These are phyloP conservation scores for Hymenoscyphus fraxineus DNA, from an alignment of 2,329 filamentous ascomycete genomes.

Conservation along the genomic window DNA sequence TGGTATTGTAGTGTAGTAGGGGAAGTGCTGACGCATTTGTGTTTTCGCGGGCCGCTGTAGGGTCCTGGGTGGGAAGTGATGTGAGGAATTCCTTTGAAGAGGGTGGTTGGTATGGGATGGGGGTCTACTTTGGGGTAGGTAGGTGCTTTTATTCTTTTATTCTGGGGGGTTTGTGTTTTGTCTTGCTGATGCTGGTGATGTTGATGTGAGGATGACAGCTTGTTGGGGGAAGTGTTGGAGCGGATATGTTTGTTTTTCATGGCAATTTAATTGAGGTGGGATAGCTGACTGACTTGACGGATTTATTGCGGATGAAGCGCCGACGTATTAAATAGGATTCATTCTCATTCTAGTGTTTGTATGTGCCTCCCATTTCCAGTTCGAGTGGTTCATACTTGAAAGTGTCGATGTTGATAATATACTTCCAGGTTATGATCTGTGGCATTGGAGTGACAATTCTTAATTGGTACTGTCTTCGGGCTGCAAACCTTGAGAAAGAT, in stretches of 20 bases:
- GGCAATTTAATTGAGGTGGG: not conserved
- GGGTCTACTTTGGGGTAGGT: conserved; percentile 32
- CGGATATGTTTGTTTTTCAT: not conserved
- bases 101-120: conserved; percentile 31
- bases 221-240: not conserved
- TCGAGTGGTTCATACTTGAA: not conserved
- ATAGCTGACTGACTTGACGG: not conserved
- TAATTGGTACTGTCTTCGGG: conserved; percentile 16
- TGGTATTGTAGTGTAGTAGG: too few species aligned
- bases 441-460: conserved; percentile 14
- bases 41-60: conserved; percentile 14
- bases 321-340: not conserved
- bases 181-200: too few species aligned
- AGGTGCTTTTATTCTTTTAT: not conserved
- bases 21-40: conserved; percentile 29
- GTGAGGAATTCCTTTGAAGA: conserved; percentile 27
- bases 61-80: conserved; percentile 51
- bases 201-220: not conserved
- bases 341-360: not conserved
- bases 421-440: conserved; percentile 24
- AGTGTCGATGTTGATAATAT: not conserved
- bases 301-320: not conserved
- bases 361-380: not conserved
- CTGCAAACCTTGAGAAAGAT: conserved; percentile 19
- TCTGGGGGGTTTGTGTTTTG: not conserved